These are phyloP conservation scores for Boletus eberwhitei DNA, from an alignment of 768 basidiomycete species.

Conservation along the genomic window DNA sequence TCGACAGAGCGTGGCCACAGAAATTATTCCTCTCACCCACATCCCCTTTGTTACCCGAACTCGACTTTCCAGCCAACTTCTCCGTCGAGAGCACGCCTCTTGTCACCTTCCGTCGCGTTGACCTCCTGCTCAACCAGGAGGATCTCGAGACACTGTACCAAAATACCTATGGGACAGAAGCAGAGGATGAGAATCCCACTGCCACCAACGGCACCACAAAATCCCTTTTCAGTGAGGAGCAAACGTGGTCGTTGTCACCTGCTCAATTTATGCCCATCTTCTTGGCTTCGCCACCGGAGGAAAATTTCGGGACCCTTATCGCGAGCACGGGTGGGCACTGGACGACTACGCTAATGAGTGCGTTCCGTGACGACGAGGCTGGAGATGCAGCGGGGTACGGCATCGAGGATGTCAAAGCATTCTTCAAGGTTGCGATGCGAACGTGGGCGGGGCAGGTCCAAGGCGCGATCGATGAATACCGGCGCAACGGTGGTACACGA, in stretches of 20 bases:
- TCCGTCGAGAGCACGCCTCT: conserved; percentile 57
- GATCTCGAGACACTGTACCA: conserved; percentile 48
- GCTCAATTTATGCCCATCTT: conserved; percentile 52
- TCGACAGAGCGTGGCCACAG: conserved; percentile 65
- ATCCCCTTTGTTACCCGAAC: conserved; percentile 35
- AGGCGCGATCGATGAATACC: conserved; percentile 37
- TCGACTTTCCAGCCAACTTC: conserved; percentile 50
- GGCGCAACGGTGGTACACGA: conserved; percentile 22
- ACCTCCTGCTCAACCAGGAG: conserved; percentile 49
- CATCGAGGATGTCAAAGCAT: conserved; percentile 50
- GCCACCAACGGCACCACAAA: conserved; percentile 25
- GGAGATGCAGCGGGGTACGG: conserved; percentile 41
- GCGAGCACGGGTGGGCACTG: conserved; percentile 68
- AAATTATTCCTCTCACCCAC: conserved; percentile 56
- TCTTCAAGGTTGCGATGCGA: conserved; percentile 57
- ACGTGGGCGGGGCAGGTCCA: conserved; percentile 55
- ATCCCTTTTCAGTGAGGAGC: conserved; percentile 54
- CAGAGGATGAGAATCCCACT: conserved; percentile 10
- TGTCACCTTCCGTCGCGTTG: conserved; percentile 62
- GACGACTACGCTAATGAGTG: conserved; percentile 55
- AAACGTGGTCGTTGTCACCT: conserved; percentile 50
- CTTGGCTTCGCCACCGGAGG: conserved; percentile 41
- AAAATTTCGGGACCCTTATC: conserved; percentile 58
- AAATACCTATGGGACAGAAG: conserved; percentile 17
- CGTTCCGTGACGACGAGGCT: conserved; percentile 33